phyloP scores from a whole-genome alignment of 306 rosid genomes.

The Casuarina equisetifolia region DNA sequence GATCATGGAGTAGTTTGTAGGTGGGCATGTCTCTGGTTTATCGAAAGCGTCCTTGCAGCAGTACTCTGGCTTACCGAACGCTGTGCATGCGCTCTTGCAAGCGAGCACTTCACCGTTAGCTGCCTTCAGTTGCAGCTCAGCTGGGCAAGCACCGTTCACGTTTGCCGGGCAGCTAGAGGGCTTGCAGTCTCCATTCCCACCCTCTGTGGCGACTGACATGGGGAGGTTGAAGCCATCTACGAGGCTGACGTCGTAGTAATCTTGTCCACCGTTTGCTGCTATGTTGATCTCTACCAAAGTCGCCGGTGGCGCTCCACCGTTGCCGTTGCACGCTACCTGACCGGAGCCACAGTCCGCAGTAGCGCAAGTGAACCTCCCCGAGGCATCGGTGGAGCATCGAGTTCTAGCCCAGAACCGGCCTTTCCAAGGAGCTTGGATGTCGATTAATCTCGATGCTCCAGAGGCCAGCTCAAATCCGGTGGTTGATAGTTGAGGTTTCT shows the following conservation, averaged over 20 bases:
- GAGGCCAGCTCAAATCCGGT: slow-evolving; percentile 35
- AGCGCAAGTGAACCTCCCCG: slow-evolving; percentile 32
- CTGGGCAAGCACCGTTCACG: slow-evolving; percentile 32
- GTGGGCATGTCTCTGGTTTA: slow-evolving; percentile 30
- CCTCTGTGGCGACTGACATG: slow-evolving; percentile 20
- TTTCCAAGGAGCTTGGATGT: slow-evolving; percentile 32
- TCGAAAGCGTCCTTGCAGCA: slow-evolving; percentile 44
- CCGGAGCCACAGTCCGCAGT: slow-evolving; percentile 42
- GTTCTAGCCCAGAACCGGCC: slow-evolving; percentile 47
- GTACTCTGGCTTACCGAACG: slow-evolving; percentile 37
- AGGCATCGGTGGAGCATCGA: slow-evolving; percentile 23
- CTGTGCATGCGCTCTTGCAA: slow-evolving; percentile 73
- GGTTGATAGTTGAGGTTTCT: slow-evolving; percentile 26
- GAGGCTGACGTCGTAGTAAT: slow-evolving; percentile 40
- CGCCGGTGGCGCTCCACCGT: slow-evolving; percentile 43
- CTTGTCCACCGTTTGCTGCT: slow-evolving; percentile 28
- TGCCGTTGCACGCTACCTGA: slow-evolving; percentile 38
- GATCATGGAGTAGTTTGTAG: slow-evolving; percentile 33
- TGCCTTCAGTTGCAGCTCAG: slow-evolving; percentile 23
- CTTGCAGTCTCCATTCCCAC: slow-evolving; percentile 25
- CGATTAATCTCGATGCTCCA: neutral
- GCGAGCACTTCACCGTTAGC: slow-evolving; percentile 40
- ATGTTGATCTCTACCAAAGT: slow-evolving; percentile 38
- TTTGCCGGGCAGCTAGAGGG: slow-evolving; percentile 25
- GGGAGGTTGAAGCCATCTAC: slow-evolving; percentile 53